These are phyloP conservation scores for Stachybotrys chartarum DNA, from an alignment of 2,329 filamentous ascomycete species.

Conservation along the genomic window DNA sequence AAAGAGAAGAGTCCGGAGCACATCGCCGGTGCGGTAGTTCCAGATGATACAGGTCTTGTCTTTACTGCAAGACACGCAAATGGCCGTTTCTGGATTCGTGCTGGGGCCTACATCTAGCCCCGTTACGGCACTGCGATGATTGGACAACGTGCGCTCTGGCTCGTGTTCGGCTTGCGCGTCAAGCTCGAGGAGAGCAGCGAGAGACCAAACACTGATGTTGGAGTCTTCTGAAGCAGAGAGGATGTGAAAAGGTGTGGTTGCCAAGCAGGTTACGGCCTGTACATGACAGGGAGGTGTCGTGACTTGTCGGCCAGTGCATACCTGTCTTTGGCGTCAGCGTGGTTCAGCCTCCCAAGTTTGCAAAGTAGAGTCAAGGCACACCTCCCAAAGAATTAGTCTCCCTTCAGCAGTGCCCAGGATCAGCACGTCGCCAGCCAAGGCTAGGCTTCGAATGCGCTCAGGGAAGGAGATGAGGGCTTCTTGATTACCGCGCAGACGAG, in stretches of 20 bases:
- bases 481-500: slow-evolving; percentile 72
- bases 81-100: slow-evolving; percentile 60
- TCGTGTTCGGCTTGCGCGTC: slow-evolving; percentile 50
- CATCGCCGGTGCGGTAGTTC: slow-evolving; percentile 77
- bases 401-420: slow-evolving; percentile 79
- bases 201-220: slow-evolving; percentile 86
- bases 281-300: slow-evolving; percentile 73
- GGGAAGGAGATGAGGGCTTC: slow-evolving; percentile 84
- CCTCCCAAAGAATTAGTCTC: slow-evolving; percentile 88
- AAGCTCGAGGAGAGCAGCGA: slow-evolving; percentile 63
- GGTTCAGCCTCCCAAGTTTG: slow-evolving; percentile 4
- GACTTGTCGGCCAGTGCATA: slow-evolving; percentile 67
- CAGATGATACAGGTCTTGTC: slow-evolving; percentile 89
- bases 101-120: slow-evolving; percentile 58
- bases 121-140: slow-evolving; percentile 69
- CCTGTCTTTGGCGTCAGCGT: slow-evolving; percentile 35
- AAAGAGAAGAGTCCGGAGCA: slow-evolving; percentile 76
- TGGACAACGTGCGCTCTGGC: slow-evolving; percentile 70
- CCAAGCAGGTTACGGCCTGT: slow-evolving; percentile 71
- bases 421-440: slow-evolving; percentile 65
- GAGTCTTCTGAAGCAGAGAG: slow-evolving; percentile 79
- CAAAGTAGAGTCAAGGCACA: slow-evolving; percentile 30
- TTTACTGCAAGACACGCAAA: slow-evolving; percentile 75
- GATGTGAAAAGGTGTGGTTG: slow-evolving; percentile 63
- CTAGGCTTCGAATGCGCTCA: slow-evolving; percentile 74